phyloP scores from a whole-genome alignment of 495 filamentous ascomycete genomes.

The Penicillium ochrochloron region DNA sequence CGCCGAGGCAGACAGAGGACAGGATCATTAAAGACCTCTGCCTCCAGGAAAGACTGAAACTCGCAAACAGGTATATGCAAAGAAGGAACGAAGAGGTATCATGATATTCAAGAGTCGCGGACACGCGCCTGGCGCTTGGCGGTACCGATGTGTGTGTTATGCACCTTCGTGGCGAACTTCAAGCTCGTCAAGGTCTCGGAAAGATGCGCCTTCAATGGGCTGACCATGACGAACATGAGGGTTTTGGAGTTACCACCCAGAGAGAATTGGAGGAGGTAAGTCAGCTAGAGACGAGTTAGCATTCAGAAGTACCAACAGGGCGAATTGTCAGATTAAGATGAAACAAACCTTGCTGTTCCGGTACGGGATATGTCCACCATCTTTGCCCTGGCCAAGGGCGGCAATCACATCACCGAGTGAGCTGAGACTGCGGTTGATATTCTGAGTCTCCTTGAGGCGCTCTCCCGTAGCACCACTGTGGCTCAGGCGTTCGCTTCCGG shows the following conservation, averaged over 20 bases:
- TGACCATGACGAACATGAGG: slow-evolving; percentile 99
- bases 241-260: slow-evolving; percentile 96
- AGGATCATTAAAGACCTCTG: slow-evolving; percentile 40
- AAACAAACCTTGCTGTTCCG: slow-evolving; percentile 83
- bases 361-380: slow-evolving; percentile 89
- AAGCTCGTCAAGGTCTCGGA: slow-evolving; percentile 93
- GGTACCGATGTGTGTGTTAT: slow-evolving; percentile 88
- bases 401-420: slow-evolving; percentile 95
- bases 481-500: slow-evolving; percentile 88
- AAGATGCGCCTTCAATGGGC: slow-evolving; percentile 87
- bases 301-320: background rate
- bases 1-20: slow-evolving; percentile 40
- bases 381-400: slow-evolving; percentile 83
- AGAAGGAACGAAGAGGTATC: slow-evolving; percentile 29
- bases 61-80: slow-evolving; percentile 30
- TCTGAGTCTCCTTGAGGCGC: slow-evolving; percentile 90
- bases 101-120: slow-evolving; percentile 48
- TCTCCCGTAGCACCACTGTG: slow-evolving; percentile 84
- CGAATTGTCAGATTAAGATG: background rate
- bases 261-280: slow-evolving; percentile 93
- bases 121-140: slow-evolving; percentile 76
- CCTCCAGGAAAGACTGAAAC: slow-evolving; percentile 21
- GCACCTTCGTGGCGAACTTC: slow-evolving; percentile 94
- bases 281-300: slow-evolving; percentile 61
- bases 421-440: slow-evolving; percentile 92